A percentile compares a stretch with the other conserved stretches of the same genome.
Evolutionary conservation across 441 rosid genomes (phyloP).

Genomic region (Populus tomentosa): DNA sequence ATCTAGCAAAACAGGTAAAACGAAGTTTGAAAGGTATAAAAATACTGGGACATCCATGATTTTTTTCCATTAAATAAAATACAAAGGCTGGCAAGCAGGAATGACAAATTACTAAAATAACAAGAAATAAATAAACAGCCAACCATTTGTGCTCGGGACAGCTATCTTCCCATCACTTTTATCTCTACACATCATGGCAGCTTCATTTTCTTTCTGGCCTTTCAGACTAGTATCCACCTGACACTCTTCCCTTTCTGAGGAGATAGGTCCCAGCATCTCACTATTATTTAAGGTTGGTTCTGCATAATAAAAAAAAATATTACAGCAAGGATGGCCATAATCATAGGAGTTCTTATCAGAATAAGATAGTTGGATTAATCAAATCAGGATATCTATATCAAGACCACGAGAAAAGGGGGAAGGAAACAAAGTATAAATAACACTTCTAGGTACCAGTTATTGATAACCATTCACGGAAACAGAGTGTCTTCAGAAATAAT

Average conservation of each 20-base stretch:
- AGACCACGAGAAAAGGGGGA: neutral
- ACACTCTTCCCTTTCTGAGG: constrained; percentile 13
- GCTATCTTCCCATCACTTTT: constrained; percentile 20
- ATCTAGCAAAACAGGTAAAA: constrained; percentile 28
- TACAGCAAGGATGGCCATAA: neutral
- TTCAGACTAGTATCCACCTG: constrained; percentile 12
- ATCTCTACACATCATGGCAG: constrained; percentile 24
- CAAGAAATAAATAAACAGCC: constrained; percentile 6
- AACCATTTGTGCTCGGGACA: constrained; percentile 22
- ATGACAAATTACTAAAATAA: neutral
- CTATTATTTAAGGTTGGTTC: constrained; percentile 14
- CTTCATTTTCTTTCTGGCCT: constrained; percentile 20
- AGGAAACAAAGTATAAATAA: neutral
- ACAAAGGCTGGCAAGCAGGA: neutral
- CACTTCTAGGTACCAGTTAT: neutral
- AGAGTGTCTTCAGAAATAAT: neutral
- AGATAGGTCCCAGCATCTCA: constrained; percentile 19
- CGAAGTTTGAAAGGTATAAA: constrained; percentile 33
- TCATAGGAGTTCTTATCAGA: neutral
- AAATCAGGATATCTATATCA: neutral
- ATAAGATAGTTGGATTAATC: neutral
- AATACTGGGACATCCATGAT: constrained; percentile 17
- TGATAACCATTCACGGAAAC: neutral
- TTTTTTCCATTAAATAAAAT: constrained; percentile 8
- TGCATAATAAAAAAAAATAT: constrained; percentile 12